Conservation (phyloP, 768 basidiomycete species). For the Suillus weaverae region DNA sequence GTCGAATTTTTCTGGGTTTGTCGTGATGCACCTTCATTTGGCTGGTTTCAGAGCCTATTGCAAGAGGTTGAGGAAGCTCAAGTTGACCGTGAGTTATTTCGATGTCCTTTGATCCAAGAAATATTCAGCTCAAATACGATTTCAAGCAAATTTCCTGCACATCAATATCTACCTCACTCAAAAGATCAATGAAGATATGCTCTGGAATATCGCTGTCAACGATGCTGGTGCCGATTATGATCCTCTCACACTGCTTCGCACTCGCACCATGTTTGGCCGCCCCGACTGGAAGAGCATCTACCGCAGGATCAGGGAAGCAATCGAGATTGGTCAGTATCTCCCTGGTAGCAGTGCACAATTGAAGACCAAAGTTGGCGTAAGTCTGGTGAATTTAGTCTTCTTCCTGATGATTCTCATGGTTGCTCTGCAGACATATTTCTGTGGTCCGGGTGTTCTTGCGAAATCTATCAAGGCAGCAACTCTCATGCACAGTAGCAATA, state of each 20-base stretch:
- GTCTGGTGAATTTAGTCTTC: conserved; percentile 26
- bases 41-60: conserved; percentile 92
- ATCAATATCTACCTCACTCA: conserved; percentile 92
- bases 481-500: conserved; percentile 48
- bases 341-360: conserved; percentile 76
- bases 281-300: conserved; percentile 90
- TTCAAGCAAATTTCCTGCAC: conserved; percentile 81
- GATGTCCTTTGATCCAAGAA: background rate
- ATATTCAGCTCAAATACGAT: conserved; percentile 14
- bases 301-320: conserved; percentile 67
- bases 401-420: conserved; percentile 9
- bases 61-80: conserved; percentile 88
- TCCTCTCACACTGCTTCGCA: conserved; percentile 83
- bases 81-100: conserved; percentile 69
- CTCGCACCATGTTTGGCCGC: conserved; percentile 89
- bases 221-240: conserved; percentile 85
- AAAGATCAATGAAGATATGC: conserved; percentile 81
- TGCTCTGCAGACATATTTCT: conserved; percentile 74
- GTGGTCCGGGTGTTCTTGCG: conserved; percentile 76
- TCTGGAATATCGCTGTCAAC: conserved; percentile 91
- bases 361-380: conserved; percentile 81
- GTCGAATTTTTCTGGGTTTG: conserved; percentile 97
- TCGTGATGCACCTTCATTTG: conserved; percentile 94
- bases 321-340: conserved; percentile 81
- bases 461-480: conserved; percentile 77